Percentiles rank a stretch among this genome's conserved stretches.
These are phyloP conservation scores for Neonectria neomacrospora DNA, from an alignment of 2,329 filamentous ascomycete species.

Conservation along the genomic window DNA sequence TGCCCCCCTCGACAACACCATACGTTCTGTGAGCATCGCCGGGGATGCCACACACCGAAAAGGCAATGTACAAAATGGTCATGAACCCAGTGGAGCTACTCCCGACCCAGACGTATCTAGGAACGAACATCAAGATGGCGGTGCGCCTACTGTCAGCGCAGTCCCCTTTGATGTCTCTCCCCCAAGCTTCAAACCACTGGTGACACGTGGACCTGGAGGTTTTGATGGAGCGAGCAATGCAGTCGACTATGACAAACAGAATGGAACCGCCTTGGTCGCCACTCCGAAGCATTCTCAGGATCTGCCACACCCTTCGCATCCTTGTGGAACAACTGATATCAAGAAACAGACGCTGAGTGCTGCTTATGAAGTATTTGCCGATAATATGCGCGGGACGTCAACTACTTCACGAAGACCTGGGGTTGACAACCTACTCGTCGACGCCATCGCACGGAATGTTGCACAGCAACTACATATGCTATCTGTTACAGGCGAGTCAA, in stretches of 20 bases:
- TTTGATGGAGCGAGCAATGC: neutral
- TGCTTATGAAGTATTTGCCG: conserved; percentile 23
- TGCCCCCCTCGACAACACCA: neutral
- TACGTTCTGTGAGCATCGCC: neutral
- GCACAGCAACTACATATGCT: conserved; percentile 58
- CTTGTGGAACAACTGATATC: neutral
- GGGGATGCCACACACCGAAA: neutral
- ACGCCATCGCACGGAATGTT: conserved; percentile 58
- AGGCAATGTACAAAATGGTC: neutral
- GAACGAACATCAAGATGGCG: neutral
- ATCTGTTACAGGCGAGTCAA: conserved; percentile 40
- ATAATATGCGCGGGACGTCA: conserved; percentile 26
- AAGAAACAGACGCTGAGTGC: neutral
- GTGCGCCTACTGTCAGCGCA: neutral
- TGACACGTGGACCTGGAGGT: neutral
- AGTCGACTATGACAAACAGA: neutral
- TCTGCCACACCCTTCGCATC: neutral
- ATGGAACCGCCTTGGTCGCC: neutral
- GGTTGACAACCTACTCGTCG: conserved; percentile 54
- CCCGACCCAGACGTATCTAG: neutral
- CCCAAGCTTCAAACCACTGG: neutral
- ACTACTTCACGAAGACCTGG: conserved; percentile 45
- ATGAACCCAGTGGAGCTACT: neutral
- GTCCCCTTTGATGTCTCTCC: neutral
- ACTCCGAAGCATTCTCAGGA: too few species aligned